phyloP scores from a whole-genome alignment of 345 rosid species.

The Boechera retrofracta region DNA sequence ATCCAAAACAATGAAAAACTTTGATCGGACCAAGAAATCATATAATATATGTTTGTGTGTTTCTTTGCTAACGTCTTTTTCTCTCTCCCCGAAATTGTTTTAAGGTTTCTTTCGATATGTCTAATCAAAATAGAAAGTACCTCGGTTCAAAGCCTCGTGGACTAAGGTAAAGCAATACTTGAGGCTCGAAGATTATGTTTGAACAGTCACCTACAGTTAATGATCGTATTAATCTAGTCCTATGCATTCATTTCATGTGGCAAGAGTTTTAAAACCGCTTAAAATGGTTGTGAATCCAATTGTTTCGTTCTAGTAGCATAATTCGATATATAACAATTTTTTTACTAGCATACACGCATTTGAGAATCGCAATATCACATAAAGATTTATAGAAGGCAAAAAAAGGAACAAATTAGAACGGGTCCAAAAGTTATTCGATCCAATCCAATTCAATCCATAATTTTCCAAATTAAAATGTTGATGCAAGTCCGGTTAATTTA shows the following conservation, averaged over 20 bases:
- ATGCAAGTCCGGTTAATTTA: background rate
- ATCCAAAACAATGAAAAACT: slow-evolving; percentile 33
- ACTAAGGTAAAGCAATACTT: slow-evolving; percentile 20
- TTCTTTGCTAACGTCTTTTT: slow-evolving; percentile 30
- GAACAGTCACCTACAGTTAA: slow-evolving; percentile 21
- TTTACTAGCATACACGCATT: no score
- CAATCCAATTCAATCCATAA: background rate
- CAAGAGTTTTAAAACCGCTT: background rate
- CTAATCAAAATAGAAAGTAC: slow-evolving; percentile 44
- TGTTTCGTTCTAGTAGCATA: background rate
- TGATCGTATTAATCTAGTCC: slow-evolving; percentile 4
- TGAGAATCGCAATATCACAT: background rate
- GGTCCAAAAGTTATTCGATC: background rate
- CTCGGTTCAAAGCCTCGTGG: slow-evolving; percentile 30
- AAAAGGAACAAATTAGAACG: background rate
- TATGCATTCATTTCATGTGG: slow-evolving; percentile 1
- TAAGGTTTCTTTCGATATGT: slow-evolving; percentile 44
- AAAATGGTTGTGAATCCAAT: background rate
- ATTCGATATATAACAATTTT: background rate
- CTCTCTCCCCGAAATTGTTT: slow-evolving; percentile 30
- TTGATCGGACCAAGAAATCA: slow-evolving; percentile 32
- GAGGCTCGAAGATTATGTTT: slow-evolving; percentile 27
- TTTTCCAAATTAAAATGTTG: background rate
- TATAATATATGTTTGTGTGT: slow-evolving; percentile 34
- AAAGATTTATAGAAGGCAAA: background rate